phyloP scores from a whole-genome alignment of 768 basidiomycete genomes.

The Suillus sp. region DNA sequence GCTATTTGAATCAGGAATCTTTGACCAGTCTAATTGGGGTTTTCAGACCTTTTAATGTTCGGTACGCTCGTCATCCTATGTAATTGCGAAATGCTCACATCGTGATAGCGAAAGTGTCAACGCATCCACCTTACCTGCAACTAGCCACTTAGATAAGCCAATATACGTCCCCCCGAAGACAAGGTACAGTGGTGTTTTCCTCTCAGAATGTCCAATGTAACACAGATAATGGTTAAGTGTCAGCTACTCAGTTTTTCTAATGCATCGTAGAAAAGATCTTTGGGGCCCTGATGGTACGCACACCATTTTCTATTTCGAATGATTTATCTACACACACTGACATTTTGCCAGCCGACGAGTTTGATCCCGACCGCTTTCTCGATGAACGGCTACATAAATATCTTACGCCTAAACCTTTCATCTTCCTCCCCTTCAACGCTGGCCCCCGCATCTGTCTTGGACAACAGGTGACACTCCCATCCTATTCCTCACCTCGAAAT shows the following conservation, averaged over 20 bases:
- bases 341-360: conserved; percentile 51
- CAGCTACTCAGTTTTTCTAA: conserved; percentile 58
- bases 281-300: conserved; percentile 70
- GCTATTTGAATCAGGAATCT: conserved; percentile 1
- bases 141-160: conserved; percentile 21
- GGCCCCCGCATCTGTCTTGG: conserved; percentile 60
- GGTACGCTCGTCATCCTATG: conserved; percentile 30
- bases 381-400: conserved; percentile 65
- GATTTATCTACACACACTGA: background rate
- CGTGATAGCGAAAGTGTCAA: conserved; percentile 45
- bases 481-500: background rate
- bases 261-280: conserved; percentile 65
- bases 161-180: conserved; percentile 44
- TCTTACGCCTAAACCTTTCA: conserved; percentile 63
- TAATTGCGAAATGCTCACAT: conserved; percentile 9
- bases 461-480: conserved; percentile 46
- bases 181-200: conserved; percentile 24
- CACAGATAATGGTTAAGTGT: background rate
- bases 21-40: background rate
- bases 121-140: conserved; percentile 47
- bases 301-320: background rate
- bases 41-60: conserved; percentile 48
- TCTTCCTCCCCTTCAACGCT: conserved; percentile 69
- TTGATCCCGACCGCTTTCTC: conserved; percentile 73
- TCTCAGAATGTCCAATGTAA: conserved; percentile 6